A percentile compares a stretch with the other conserved stretches of the same genome.
Evolutionary conservation across 305 asterid genomes (phyloP).

Genomic region (Fraxinus xanthoxyloides): DNA sequence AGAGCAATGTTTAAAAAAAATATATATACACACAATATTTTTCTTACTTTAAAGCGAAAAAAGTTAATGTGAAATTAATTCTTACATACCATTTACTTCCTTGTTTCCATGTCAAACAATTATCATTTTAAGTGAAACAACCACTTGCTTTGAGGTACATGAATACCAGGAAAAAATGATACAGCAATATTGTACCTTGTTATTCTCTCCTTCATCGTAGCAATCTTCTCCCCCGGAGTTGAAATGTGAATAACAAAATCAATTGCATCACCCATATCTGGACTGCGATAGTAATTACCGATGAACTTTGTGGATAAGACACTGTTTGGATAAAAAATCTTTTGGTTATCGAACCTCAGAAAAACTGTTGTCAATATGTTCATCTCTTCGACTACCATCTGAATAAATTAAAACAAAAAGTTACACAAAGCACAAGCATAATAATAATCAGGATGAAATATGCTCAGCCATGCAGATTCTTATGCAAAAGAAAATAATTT

Average conservation of each 20-base stretch:
- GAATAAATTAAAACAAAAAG: constrained; percentile 1
- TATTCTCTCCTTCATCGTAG: constrained; percentile 64
- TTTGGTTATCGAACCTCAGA: constrained; percentile 66
- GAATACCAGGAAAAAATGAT: background rate
- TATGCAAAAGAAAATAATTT: background rate
- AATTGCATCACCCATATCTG: constrained; percentile 81
- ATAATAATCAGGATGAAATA: background rate
- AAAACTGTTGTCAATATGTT: constrained; percentile 73
- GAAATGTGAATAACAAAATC: constrained; percentile 72
- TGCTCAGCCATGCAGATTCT: background rate
- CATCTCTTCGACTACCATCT: constrained; percentile 97
- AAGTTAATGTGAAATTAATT: background rate
- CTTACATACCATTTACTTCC: background rate
- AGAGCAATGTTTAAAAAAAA: background rate
- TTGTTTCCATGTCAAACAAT: background rate
- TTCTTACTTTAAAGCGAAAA: background rate
- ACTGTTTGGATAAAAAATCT: constrained; percentile 73
- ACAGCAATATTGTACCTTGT: constrained; percentile 38
- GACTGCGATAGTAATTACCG: constrained; percentile 78
- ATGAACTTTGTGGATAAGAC: constrained; percentile 68
- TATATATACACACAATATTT: background rate
- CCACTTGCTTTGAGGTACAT: background rate
- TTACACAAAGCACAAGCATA: background rate
- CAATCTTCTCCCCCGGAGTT: constrained; percentile 70
- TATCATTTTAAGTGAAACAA: background rate